Conservation (phyloP, 2,329 filamentous ascomycete genomes). For the Dactylella cylindrospora region DNA sequence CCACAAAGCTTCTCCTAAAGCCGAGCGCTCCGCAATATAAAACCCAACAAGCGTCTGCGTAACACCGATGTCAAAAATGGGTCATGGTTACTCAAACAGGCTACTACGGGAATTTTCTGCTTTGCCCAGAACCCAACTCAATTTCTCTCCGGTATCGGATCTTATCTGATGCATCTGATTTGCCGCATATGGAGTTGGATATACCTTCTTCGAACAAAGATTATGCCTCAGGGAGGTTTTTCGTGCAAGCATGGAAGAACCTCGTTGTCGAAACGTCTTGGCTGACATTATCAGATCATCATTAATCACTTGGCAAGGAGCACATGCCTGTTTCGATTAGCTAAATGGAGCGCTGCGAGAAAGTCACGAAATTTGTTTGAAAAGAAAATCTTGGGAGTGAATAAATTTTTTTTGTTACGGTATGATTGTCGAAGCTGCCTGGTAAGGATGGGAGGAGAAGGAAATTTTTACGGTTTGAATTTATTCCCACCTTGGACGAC, state of each 20-base stretch:
- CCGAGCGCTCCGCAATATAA: no score
- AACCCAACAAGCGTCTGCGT: no score
- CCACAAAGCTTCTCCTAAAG: slow-evolving; percentile 13
- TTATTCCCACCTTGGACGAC: no score
- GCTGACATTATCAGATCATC: slow-evolving; percentile 44
- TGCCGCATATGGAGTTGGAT: no score
- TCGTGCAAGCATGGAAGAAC: neutral
- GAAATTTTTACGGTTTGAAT: slow-evolving; percentile 9
- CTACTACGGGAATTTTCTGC: slow-evolving; percentile 27
- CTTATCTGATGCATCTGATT: slow-evolving; percentile 45
- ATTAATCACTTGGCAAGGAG: slow-evolving; percentile 31
- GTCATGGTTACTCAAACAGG: slow-evolving; percentile 37
- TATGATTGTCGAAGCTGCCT: slow-evolving; percentile 26
- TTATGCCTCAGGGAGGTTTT: neutral
- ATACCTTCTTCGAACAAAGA: no score
- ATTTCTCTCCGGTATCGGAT: slow-evolving; percentile 43
- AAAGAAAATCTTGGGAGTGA: slow-evolving; percentile 9
- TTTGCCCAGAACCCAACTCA: no score
- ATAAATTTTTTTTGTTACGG: slow-evolving; percentile 29
- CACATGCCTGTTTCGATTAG: slow-evolving; percentile 39
- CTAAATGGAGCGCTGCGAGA: neutral
- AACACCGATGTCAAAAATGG: slow-evolving; percentile 24
- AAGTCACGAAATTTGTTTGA: slow-evolving; percentile 7
- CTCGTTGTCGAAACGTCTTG: slow-evolving; percentile 14
- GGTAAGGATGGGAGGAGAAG: slow-evolving; percentile 15